Base-by-base conservation (phyloP, 176 grass and related monocot genomes). In the Triticum dicoccoides region DNA sequence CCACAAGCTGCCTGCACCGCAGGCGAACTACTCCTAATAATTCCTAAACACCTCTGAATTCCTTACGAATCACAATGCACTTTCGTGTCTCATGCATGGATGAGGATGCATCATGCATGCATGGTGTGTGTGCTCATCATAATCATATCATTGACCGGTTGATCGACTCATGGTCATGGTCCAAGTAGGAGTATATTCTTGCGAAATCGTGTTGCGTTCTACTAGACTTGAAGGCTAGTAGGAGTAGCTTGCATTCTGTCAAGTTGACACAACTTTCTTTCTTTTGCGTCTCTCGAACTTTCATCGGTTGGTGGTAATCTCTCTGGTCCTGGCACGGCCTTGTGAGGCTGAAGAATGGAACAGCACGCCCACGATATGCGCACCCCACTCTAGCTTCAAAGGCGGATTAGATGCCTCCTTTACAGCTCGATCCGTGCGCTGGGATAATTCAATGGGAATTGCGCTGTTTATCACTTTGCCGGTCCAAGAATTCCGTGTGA, bases 341-440 rank as follows among this genome's bases (percentile, higher is more conserved):
- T 20, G 59, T 81, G 79, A 25, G 69, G 63, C 69, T 32, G 67
- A 88, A 82, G 82, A 10, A 81, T 77, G 61, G n/a, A 75, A 49
- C 14, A 30, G 80, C 83, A 38, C 63, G 52, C 63, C 71, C 84
- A 33, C 25, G 82, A 84, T 84, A 62, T 84, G 83, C 61, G 73
- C 73, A 25, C 63, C 73, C 83, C 61, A 37, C 72, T 52, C 63
- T 65, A 33, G 41, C 83, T 76, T 77, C 59, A 37, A 85, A 66
- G 65, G 72, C 27, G 41, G 62, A 65, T 51, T 65, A 27, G 71
- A 85, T 77, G 73, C 61, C 5, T 42, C 41, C 61, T 85, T 85
- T 85, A 78, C 83, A 85, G 83, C 83, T 85, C 61, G 13, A 67
- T 67, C 59, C 61, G 73, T 65, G 14, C 30, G 30, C 42, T 45